A percentile compares a stretch with the other conserved stretches of the same genome.
Evolutionary conservation across 108 stramenopile species (phyloP).

Genomic region (Skeletonema menzelii): DNA sequence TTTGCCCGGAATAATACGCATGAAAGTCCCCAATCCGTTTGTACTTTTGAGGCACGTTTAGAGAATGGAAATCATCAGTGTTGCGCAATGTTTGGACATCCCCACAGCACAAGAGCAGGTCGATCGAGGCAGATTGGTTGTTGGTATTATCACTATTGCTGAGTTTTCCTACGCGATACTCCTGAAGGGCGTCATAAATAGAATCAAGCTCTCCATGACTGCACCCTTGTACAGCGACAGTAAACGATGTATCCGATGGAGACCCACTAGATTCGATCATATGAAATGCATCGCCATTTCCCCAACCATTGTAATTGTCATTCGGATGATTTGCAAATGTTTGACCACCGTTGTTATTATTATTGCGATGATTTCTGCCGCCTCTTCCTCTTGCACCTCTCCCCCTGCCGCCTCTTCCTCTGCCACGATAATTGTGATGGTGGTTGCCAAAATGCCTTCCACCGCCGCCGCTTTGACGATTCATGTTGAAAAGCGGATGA

Average conservation of each 20-base stretch:
- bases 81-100: conserved; percentile 97
- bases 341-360: background rate
- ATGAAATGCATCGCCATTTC: conserved; percentile 12
- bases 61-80: conserved; percentile 76
- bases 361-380: background rate
- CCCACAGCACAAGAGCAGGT: conserved; percentile 96
- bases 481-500: background rate
- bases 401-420: background rate
- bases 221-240: conserved; percentile 97
- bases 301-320: conserved; percentile 2
- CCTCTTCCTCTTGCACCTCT: background rate
- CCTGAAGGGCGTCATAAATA: conserved; percentile 85
- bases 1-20: conserved; percentile 90
- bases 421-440: too few relatives aligned
- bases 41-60: conserved; percentile 94
- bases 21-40: conserved; percentile 85
- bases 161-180: conserved; percentile 29
- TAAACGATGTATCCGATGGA: conserved; percentile 44
- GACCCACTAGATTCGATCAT: conserved; percentile 31
- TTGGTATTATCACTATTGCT: background rate
- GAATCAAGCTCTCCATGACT: conserved; percentile 96
- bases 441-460: too few relatives aligned
- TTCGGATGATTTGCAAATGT: background rate
- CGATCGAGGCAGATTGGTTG: conserved; percentile 53
- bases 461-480: background rate